These are phyloP conservation scores for Entamoeba invadens DNA, from an alignment of 208 protist species.

Conservation along the genomic window DNA sequence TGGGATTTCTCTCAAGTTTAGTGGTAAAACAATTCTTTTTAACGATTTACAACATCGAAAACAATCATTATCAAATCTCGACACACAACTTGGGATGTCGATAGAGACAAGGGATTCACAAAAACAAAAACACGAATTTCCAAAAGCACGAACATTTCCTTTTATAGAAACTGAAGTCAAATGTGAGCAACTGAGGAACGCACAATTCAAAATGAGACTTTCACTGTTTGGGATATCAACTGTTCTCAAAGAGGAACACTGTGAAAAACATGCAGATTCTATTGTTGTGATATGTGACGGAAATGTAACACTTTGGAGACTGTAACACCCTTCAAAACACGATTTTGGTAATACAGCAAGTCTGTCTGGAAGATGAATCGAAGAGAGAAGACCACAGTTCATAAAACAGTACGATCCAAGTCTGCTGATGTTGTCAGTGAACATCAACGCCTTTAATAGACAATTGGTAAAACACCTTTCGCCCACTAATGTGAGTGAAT, in stretches of 20 bases:
- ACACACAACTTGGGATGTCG: not conserved
- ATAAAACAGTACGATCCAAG: too few relatives aligned
- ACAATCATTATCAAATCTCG: not conserved
- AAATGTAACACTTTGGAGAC: not conserved
- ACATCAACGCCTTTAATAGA: too few relatives aligned
- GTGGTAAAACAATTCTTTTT: not conserved
- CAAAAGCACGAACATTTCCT: not conserved
- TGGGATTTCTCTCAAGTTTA: not conserved
- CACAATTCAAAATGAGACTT: not conserved
- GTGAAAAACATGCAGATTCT: not conserved
- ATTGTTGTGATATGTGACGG: not conserved
- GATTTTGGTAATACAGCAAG: too few relatives aligned
- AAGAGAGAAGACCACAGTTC: not conserved
- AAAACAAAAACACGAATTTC: not conserved
- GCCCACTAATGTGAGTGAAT: not conserved
- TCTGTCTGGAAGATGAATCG: not conserved
- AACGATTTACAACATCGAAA: not conserved
- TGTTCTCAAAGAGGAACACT: not conserved
- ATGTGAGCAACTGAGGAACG: not conserved
- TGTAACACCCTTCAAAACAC: not conserved
- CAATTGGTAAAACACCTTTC: too few relatives aligned
- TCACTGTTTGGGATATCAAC: not conserved
- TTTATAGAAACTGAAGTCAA: not conserved
- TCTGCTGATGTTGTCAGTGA: too few relatives aligned
- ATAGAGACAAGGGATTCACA: not conserved